Percentiles rank a stretch among this genome's conserved stretches.
phyloP scores from a whole-genome alignment of 75 land plant species.

The Gnetum montanum region DNA sequence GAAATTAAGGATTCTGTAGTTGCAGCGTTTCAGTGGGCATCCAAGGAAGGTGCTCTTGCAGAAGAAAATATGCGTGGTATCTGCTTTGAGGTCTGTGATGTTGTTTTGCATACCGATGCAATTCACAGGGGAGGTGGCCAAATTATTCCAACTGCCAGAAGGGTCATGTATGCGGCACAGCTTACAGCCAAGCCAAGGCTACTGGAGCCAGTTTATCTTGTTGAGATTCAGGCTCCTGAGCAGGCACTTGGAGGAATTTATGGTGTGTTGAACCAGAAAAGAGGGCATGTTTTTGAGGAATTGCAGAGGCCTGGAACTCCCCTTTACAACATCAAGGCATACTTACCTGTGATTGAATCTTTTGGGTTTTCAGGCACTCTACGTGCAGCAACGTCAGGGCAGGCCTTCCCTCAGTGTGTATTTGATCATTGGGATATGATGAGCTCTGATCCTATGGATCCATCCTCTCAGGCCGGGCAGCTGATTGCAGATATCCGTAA shows the following conservation, averaged over 20 bases:
- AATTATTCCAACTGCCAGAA: constrained; percentile 53
- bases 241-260: constrained; percentile 54
- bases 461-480: constrained; percentile 16
- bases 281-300: constrained; percentile 69
- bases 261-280: constrained; percentile 54
- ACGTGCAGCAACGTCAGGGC: constrained; percentile 68
- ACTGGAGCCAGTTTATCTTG: constrained; percentile 44
- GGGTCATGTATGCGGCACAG: constrained; percentile 58
- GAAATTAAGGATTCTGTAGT: constrained; percentile 72
- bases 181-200: constrained; percentile 52
- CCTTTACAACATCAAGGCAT: constrained; percentile 74
- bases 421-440: constrained; percentile 69
- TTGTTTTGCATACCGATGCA: constrained; percentile 66
- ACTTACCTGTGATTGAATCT: constrained; percentile 65
- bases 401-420: constrained; percentile 74
- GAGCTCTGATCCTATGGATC: constrained; percentile 22
- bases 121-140: constrained; percentile 72
- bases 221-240: constrained; percentile 66
- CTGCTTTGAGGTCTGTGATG: constrained; percentile 68
- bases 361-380: constrained; percentile 54
- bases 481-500: constrained; percentile 45
- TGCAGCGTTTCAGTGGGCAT: constrained; percentile 77
- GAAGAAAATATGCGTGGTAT: constrained; percentile 70
- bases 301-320: constrained; percentile 68
- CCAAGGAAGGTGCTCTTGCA: constrained; percentile 62